phyloP scores from a whole-genome alignment of 139 green algal species.

The Picochlorum sp. region DNA sequence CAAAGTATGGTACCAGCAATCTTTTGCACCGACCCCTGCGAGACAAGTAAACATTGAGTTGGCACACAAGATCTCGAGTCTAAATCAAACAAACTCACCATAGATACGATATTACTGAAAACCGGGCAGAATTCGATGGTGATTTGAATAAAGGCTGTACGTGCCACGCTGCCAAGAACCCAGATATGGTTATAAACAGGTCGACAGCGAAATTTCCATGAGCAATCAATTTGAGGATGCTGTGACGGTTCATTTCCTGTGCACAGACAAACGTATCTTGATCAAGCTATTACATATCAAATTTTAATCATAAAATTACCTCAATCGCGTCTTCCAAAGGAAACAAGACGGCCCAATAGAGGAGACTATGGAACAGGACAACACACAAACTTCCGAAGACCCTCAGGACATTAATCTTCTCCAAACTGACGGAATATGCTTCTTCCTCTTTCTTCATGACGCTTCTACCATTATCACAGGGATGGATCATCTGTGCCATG shows the following conservation, averaged over 20 bases:
- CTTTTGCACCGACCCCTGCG: background rate
- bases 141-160: no score
- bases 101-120: no score
- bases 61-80: background rate
- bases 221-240: background rate
- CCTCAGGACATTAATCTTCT: background rate
- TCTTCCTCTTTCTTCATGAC: no score
- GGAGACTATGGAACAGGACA: background rate
- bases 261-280: no score
- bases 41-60: background rate
- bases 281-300: no score
- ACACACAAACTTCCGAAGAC: background rate
- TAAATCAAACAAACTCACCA: no score
- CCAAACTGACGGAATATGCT: background rate
- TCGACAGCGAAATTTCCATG: conserved; percentile 6
- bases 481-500: no score
- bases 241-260: conserved; percentile 1
- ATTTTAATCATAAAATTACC: no score
- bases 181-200: conserved; percentile 3
- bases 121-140: no score
- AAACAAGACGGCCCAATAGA: background rate
- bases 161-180: background rate
- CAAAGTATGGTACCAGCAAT: conserved; percentile 1
- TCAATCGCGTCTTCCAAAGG: no score
- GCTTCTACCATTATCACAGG: no score